These are phyloP conservation scores for Thielaviopsis punctulata DNA, from an alignment of 2,329 filamentous ascomycete genomes.

Conservation along the genomic window DNA sequence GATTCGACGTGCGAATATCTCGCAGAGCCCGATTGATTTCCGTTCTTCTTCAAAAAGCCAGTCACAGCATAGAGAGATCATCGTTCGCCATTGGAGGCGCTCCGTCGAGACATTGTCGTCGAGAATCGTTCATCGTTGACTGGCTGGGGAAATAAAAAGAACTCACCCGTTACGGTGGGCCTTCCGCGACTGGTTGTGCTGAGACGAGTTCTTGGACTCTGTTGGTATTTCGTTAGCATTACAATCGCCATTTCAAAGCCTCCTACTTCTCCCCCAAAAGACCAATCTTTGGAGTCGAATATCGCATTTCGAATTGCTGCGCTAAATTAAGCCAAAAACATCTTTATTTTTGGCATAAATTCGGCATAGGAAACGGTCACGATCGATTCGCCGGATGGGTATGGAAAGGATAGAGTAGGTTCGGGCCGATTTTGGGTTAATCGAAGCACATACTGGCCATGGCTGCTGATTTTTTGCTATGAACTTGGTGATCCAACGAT, in stretches of 20 bases:
- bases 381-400: neutral
- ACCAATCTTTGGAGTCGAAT: neutral
- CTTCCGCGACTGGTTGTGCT: slow-evolving; percentile 98
- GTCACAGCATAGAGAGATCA: neutral
- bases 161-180: slow-evolving; percentile 90
- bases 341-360: neutral
- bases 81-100: neutral
- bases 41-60: no score
- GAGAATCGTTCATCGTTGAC: neutral
- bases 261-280: neutral
- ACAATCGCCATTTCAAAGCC: neutral
- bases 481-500: slow-evolving; percentile 13
- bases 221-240: slow-evolving; percentile 14
- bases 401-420: neutral
- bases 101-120: neutral
- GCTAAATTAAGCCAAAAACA: neutral
- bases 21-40: slow-evolving; percentile 8
- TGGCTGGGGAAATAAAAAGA: neutral
- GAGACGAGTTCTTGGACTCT: slow-evolving; percentile 99
- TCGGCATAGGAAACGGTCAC: neutral
- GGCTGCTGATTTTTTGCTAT: slow-evolving; percentile 19
- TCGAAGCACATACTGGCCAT: slow-evolving; percentile 24
- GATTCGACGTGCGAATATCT: slow-evolving; percentile 11
- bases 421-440: neutral
- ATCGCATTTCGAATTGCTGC: neutral